These are phyloP conservation scores for Pelargonium australe DNA, from an alignment of 441 rosid species.

Conservation along the genomic window DNA sequence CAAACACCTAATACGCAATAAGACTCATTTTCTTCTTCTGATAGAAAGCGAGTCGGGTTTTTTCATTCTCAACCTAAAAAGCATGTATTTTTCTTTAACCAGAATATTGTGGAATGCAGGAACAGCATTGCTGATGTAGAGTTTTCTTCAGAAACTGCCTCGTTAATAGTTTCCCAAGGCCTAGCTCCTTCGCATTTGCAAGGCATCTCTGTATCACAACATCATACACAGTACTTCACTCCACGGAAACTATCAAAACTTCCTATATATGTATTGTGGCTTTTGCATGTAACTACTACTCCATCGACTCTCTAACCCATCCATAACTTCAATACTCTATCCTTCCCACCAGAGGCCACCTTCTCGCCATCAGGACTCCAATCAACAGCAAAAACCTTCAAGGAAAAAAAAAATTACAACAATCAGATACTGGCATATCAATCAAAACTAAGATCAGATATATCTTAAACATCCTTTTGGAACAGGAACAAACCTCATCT, in stretches of 20 bases:
- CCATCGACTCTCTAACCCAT: slow-evolving; percentile 40
- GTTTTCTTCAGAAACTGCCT: not conserved
- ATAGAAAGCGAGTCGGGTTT: too few relatives aligned
- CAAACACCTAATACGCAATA: too few relatives aligned
- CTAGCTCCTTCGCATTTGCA: not conserved
- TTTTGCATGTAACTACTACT: not conserved
- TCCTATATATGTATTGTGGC: not conserved
- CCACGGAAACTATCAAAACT: slow-evolving; percentile 1
- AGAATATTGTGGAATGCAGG: too few relatives aligned
- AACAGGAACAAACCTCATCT: slow-evolving; percentile 55
- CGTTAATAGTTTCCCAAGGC: not conserved
- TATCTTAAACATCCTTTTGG: not conserved
- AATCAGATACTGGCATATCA: slow-evolving; percentile 1
- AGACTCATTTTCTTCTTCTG: too few relatives aligned
- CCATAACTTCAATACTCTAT: slow-evolving; percentile 85
- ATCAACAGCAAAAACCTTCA: slow-evolving; percentile 80
- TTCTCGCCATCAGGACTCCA: slow-evolving; percentile 99
- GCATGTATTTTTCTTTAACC: too few relatives aligned
- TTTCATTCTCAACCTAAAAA: too few relatives aligned
- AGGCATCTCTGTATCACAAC: not conserved
- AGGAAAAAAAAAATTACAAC: not conserved
- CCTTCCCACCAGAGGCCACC: slow-evolving; percentile 95
- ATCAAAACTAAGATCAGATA: not conserved
- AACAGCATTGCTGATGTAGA: not conserved
- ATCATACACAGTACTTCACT: not conserved